Evolutionary conservation across 2,329 filamentous ascomycete species (phyloP), one percentile per base, ranked within the genome.

Genomic region (Scedosporium dehoogii): DNA sequence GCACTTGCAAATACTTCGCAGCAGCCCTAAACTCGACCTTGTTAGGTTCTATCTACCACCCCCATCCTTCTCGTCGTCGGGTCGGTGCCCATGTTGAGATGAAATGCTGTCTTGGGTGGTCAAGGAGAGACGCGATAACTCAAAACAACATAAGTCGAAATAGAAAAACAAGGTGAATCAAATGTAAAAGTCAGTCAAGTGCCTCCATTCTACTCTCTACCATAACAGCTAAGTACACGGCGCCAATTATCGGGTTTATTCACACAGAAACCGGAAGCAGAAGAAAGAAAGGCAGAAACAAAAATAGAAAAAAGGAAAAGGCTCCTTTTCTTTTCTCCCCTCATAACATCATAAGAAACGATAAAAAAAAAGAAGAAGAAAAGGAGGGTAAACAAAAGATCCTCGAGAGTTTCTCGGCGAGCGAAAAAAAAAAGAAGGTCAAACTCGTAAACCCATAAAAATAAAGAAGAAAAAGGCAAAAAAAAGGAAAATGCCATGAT

Each of bases 401-500:
- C 38, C 38, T 12, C n/a, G 25, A 42, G 10, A 5, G 10, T 25
- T 59, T n/a, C 58, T 25, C 18, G 5, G 16, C 53, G 25, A 23
- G 23, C n/a, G 2, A 6, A 57, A 16, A 6, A 6, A n/a, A 38
- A 14, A 58, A 6, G 3, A 7, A 29, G 14, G 56, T n/a, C n/a
- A n/a, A n/a, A n/a, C 18, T 23, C 2, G 27, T 3, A 18, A 33
- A 27, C 16, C 14, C 27, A 42, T 59, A n/a, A 58, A n/a, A 62
- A 27, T 51, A n/a, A 33, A 55, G 29, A 38, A 41, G 14, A 60
- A 56, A 44, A 33, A 27, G 56, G 60, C n/a, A 7, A 16, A 48
- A 55, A 55, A 63, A 64, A 64, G 57, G 21, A 62, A 58, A n/a
- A 42, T 23, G n/a, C 25, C 58, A 2, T 27, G n/a, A 29, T 16